These are phyloP conservation scores for Paracoccidioides brasiliensis DNA, from an alignment of 2,329 filamentous ascomycete species.

Conservation along the genomic window DNA sequence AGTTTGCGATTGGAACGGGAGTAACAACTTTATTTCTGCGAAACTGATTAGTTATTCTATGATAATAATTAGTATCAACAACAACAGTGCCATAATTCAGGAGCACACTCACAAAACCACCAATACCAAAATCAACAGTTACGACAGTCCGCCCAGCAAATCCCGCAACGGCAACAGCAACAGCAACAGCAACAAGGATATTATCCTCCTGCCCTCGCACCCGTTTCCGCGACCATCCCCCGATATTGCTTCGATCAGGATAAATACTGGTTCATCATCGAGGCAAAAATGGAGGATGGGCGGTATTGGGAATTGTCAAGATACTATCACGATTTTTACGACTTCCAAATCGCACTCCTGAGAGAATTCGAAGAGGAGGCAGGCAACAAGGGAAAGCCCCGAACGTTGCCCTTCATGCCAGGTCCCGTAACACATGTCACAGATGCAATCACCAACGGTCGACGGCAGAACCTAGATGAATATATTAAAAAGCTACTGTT, in stretches of 20 bases:
- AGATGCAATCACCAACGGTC: slow-evolving; percentile 89
- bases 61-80: slow-evolving; percentile 22
- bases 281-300: slow-evolving; percentile 79
- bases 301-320: slow-evolving; percentile 84
- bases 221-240: slow-evolving; percentile 72
- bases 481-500: slow-evolving; percentile 86
- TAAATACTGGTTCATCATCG: slow-evolving; percentile 98
- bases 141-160: not conserved
- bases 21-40: slow-evolving; percentile 1
- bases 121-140: slow-evolving; percentile 28
- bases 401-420: slow-evolving; percentile 91
- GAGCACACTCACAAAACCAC: slow-evolving; percentile 27
- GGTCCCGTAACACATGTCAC: slow-evolving; percentile 95
- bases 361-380: slow-evolving; percentile 86
- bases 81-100: slow-evolving; percentile 25
- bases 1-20: slow-evolving; percentile 20
- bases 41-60: not conserved
- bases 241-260: slow-evolving; percentile 93
- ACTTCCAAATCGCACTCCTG: slow-evolving; percentile 90
- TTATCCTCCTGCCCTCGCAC: slow-evolving; percentile 50
- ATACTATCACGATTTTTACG: slow-evolving; percentile 98
- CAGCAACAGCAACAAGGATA: slow-evolving; percentile 34
- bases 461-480: slow-evolving; percentile 82
- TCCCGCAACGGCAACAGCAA: slow-evolving; percentile 29
- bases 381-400: slow-evolving; percentile 67